A percentile compares a stretch with the other conserved stretches of the same genome.
phyloP scores from a whole-genome alignment of 2,329 filamentous ascomycete species.

The Fusarium piperis region DNA sequence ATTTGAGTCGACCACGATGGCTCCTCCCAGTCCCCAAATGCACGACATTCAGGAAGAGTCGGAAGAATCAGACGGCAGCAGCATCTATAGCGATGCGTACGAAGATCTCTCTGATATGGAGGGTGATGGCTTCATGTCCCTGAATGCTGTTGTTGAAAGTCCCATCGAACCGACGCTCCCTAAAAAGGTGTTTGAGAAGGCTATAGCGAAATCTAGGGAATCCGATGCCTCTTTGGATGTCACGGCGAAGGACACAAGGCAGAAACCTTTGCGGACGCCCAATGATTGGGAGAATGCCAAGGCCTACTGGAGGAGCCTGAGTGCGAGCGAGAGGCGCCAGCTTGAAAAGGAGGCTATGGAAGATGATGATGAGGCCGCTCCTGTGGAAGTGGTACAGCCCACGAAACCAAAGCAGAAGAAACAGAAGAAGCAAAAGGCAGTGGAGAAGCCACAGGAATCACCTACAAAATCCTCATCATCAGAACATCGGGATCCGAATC shows the following conservation, averaged over 20 bases:
- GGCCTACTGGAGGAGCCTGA: slow-evolving; percentile 75
- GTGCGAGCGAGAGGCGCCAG: slow-evolving; percentile 68
- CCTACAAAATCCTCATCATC: slow-evolving; percentile 7
- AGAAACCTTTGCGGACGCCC: slow-evolving; percentile 14
- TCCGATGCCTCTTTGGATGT: neutral
- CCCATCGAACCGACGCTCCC: slow-evolving; percentile 50
- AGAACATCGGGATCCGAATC: slow-evolving; percentile 28
- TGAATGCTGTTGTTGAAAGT: slow-evolving; percentile 76
- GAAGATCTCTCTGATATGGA: slow-evolving; percentile 76
- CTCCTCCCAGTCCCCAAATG: slow-evolving; percentile 40
- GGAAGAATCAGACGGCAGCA: slow-evolving; percentile 60
- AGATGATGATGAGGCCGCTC: slow-evolving; percentile 58
- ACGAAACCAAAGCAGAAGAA: slow-evolving; percentile 44
- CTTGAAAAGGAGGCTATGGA: slow-evolving; percentile 67
- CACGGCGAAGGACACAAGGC: neutral
- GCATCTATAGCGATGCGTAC: slow-evolving; percentile 79
- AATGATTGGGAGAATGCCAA: slow-evolving; percentile 75
- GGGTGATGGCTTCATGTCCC: slow-evolving; percentile 74
- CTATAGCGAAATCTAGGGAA: slow-evolving; percentile 35
- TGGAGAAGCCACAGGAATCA: slow-evolving; percentile 8
- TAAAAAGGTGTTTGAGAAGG: slow-evolving; percentile 38
- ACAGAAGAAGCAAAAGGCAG: slow-evolving; percentile 48
- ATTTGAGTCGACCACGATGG: slow-evolving; percentile 26
- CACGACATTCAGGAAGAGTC: slow-evolving; percentile 51
- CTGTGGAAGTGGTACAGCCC: slow-evolving; percentile 39